A percentile compares a stretch with the other conserved stretches of the same genome.
Evolutionary conservation across 345 rosid species (phyloP).

Genomic region (Gossypium longicalyx): DNA sequence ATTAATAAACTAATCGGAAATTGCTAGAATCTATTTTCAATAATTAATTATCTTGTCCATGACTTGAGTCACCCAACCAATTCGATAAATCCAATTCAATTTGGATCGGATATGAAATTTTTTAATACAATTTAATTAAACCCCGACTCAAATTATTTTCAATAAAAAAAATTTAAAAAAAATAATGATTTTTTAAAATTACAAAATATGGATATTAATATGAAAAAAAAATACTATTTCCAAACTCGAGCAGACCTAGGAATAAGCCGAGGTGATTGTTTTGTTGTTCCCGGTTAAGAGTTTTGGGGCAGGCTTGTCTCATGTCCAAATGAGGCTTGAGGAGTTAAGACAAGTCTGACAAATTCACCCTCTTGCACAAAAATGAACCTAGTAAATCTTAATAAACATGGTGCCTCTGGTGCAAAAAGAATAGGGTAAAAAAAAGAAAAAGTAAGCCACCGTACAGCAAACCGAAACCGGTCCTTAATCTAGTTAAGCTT

Average conservation of each 20-base stretch:
- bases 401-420: not conserved
- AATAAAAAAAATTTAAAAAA: not conserved
- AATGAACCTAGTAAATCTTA: not conserved
- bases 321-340: not conserved
- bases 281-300: not conserved
- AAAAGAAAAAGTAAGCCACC: not conserved
- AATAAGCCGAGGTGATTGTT: not conserved
- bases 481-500: slow-evolving; percentile 23
- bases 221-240: not conserved
- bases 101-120: not conserved
- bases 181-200: not conserved
- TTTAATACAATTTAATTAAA: not conserved
- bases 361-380: not conserved
- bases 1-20: not conserved
- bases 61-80: not conserved
- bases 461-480: slow-evolving; percentile 23
- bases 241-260: not conserved
- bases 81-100: not conserved
- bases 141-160: not conserved
- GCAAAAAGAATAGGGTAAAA: not conserved
- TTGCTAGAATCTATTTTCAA: not conserved
- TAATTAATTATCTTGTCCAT: not conserved
- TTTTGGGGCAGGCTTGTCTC: not conserved
- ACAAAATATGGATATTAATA: not conserved
- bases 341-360: not conserved